phyloP scores from a whole-genome alignment of 2,329 filamentous ascomycete species.

The Bipolaris cookei region DNA sequence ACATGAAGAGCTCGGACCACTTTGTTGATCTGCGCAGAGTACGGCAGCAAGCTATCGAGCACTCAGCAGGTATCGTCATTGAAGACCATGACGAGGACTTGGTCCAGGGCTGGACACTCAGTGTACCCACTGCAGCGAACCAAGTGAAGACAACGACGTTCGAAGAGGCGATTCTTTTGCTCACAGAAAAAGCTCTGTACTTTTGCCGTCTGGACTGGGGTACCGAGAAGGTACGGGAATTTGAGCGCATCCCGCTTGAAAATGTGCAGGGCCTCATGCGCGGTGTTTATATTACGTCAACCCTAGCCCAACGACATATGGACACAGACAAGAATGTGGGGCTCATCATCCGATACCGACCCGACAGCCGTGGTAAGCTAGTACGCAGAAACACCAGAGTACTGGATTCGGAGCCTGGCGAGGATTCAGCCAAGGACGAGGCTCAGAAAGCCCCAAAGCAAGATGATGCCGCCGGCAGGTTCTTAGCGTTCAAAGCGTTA shows the following conservation, averaged over 20 bases:
- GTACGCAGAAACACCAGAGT: constrained; percentile 85
- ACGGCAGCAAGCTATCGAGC: constrained; percentile 87
- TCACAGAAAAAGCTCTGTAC: constrained; percentile 86
- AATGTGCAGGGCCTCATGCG: constrained; percentile 75
- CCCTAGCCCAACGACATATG: constrained; percentile 75
- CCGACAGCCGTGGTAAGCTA: constrained; percentile 72
- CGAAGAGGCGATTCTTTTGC: constrained; percentile 84
- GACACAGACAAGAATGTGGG: constrained; percentile 84
- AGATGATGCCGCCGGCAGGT: constrained; percentile 34
- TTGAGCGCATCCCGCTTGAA: constrained; percentile 81
- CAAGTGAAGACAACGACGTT: constrained; percentile 72
- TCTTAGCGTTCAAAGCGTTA: constrained; percentile 64
- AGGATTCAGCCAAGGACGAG: constrained; percentile 18
- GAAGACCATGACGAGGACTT: constrained; percentile 79
- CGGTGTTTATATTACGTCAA: constrained; percentile 90
- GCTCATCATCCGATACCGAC: constrained; percentile 77
- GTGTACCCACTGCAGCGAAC: constrained; percentile 75
- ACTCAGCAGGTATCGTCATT: constrained; percentile 84
- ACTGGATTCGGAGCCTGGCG: constrained; percentile 59
- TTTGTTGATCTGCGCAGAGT: constrained; percentile 85
- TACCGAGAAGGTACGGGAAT: constrained; percentile 90
- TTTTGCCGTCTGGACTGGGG: constrained; percentile 94
- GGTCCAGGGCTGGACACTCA: constrained; percentile 85
- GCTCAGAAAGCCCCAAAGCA: constrained; percentile 27
- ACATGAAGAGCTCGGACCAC: constrained; percentile 92